Base-by-base conservation (phyloP, 2,329 filamentous ascomycete genomes). In the Ophiostoma angusticollis region DNA sequence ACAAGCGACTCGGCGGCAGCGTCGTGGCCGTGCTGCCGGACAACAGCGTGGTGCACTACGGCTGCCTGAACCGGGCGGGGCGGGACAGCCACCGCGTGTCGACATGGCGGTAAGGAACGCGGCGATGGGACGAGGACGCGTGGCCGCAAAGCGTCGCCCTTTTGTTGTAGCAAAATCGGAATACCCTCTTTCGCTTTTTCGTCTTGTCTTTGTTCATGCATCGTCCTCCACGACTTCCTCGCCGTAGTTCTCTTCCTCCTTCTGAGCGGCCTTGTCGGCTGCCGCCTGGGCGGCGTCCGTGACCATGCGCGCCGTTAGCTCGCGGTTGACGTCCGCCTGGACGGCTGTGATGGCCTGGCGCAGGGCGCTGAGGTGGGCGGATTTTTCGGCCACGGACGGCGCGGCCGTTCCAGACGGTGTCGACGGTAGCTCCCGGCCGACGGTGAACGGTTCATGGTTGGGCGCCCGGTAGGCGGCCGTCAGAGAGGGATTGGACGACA, bases 1-100 rank as follows among this genome's bases (percentile, higher is more conserved):
- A 94, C 58, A 96, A 95, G 67, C 69, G 91, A 48, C 72, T 98
- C 47, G 89, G 87, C 1, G 81, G 85, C 2, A 93, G 83, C 57
- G 91, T 94, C 57, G 89, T 94, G 14, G 80, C 87, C 29, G 87
- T 95, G 11, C 71, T 91, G 59, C 84, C 87, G 6, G 83, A 93
- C 62, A 85, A 78, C 55, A 71, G 68, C 19, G 82, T 86, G 13
- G 80, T 91, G 45, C 84, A 91, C 64, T 83, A 89, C 54, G 83
- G 82, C 19, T 91, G 84, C 61, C 65, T 83, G 50, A 74, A 60
- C 43, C 61, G 63, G 46, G 64, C 60, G n/a, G 58, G 54, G 41
- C 57, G 59, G 42, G 59, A 43, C 49, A 54, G 49, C 51, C 55
- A 50, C 52, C 42, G 55, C 17, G 31, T 27, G 31, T 28, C 29